A percentile compares a stretch with the other conserved stretches of the same genome.
Conservation (phyloP, 495 filamentous ascomycete genomes). For the Aspergillus cristatus region DNA sequence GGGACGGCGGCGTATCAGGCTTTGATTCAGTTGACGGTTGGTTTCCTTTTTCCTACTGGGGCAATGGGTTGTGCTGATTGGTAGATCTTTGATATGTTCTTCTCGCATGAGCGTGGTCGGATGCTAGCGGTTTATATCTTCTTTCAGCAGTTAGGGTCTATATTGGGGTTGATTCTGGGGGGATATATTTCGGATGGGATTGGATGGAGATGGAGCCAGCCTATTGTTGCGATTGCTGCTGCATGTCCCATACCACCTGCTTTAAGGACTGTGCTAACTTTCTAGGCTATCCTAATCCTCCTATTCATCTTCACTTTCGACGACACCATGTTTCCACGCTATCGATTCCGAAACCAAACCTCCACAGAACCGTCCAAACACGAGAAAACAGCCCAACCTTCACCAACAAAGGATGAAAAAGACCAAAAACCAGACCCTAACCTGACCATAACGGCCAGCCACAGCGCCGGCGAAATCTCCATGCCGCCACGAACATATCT, state of each 20-base stretch:
- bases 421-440: conserved; percentile 4
- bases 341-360: conserved; percentile 10
- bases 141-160: conserved; percentile 21
- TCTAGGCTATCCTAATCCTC: conserved; percentile 15
- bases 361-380: background rate
- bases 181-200: conserved; percentile 21
- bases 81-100: conserved; percentile 25
- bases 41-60: background rate
- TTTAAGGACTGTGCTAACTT: background rate
- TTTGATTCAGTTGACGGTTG: conserved; percentile 21
- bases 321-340: conserved; percentile 26
- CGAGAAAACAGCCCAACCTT: background rate
- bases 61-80: background rate
- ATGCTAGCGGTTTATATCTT: conserved; percentile 21
- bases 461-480: conserved; percentile 7
- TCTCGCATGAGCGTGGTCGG: conserved; percentile 17
- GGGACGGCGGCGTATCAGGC: conserved; percentile 23
- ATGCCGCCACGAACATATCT: conserved; percentile 15
- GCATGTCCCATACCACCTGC: conserved; percentile 3
- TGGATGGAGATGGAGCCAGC: conserved; percentile 27
- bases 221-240: conserved; percentile 23
- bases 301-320: conserved; percentile 27
- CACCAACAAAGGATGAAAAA: conserved; percentile 2
- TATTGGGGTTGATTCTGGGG: conserved; percentile 19
- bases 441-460: conserved; percentile 5